Base-by-base conservation (phyloP, 208 protist genomes). In the Trypanosoma caninum region DNA sequence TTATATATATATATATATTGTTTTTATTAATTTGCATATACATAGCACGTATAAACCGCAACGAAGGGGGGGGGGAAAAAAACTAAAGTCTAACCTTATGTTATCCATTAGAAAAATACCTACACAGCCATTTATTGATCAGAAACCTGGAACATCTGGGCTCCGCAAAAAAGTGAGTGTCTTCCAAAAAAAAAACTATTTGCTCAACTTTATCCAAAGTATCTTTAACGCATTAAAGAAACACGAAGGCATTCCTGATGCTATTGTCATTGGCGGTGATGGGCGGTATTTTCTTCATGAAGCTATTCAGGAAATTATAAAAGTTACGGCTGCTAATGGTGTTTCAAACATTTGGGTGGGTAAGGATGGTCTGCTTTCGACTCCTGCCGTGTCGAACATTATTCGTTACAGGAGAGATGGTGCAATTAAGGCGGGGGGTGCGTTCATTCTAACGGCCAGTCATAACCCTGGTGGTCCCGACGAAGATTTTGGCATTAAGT, bases 401-500 rank as follows among this genome's bases (percentile, higher is more conserved):
- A 89, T 99, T 30, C 92, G 84, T 13, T 50, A 94, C 1, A 81
- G 89, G 38, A 63, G 48, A 13, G 64, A 81, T 2, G 89, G 81
- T 52, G 65, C 57, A 20, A 42, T 44, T 37, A 54, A 57, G 18
- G 76, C 80, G 18, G 75, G 64, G 31, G 96, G 97, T 25, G 97
- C 93, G 10, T 97, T 99, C 60, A 98, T 99, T 53, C 80, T 99
- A 11, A 99, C 97, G 1, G 98, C 98, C 10, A 93, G 77, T 67
- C 98, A 99, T 87, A 99, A 99, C 82, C 97, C 98, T 16, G 98
- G 97, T 47, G 98, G 98, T 47, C 78, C 87, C 20, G 67, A 87
- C 3, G 93, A 89, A 28, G 98, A 99, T 74, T 99, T 99, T 76
- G 98, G 98, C 58, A 97, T 99, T 69, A 99, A 99, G 82, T 99